Evolutionary conservation across 257 asterid genomes (phyloP).

Genomic region (Ligustrum vulgare): DNA sequence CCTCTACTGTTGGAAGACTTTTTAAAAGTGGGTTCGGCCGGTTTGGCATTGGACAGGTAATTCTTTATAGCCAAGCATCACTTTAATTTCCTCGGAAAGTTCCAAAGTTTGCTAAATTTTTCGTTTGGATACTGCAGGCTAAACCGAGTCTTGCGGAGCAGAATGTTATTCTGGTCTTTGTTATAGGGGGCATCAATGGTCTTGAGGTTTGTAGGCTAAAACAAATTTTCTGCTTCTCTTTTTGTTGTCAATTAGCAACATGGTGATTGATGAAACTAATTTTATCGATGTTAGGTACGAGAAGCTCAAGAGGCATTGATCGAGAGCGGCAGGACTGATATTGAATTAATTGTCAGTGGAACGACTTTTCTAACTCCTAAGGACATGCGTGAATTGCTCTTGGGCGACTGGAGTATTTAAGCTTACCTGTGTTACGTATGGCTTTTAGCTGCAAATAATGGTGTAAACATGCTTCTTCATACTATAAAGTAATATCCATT

Average conservation of each 20-base stretch:
- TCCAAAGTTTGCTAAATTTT: constrained; percentile 3
- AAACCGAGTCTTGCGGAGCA: constrained; percentile 92
- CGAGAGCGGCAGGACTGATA: constrained; percentile 79
- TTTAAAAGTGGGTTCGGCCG: constrained; percentile 97
- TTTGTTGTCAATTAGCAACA: background rate
- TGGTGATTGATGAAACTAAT: background rate
- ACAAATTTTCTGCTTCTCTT: constrained; percentile 3
- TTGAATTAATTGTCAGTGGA: constrained; percentile 79
- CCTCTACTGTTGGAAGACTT: constrained; percentile 95
- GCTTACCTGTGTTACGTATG: constrained; percentile 4
- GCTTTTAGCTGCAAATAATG: background rate
- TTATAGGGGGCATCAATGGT: constrained; percentile 85
- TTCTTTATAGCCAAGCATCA: background rate
- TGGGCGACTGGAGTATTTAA: constrained; percentile 69
- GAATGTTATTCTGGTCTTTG: constrained; percentile 70
- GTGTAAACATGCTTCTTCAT: background rate
- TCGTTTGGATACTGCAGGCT: constrained; percentile 51
- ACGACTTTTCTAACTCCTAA: constrained; percentile 89
- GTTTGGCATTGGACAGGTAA: constrained; percentile 97
- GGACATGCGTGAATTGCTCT: constrained; percentile 74
- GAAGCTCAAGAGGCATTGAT: constrained; percentile 85
- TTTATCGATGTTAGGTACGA: constrained; percentile 56
- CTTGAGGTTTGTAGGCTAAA: constrained; percentile 67
- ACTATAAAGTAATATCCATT: background rate
- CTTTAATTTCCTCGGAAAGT: constrained; percentile 1